These are phyloP conservation scores for Hypoxylon sp. DNA, from an alignment of 2,329 filamentous ascomycete genomes.

Conservation along the genomic window DNA sequence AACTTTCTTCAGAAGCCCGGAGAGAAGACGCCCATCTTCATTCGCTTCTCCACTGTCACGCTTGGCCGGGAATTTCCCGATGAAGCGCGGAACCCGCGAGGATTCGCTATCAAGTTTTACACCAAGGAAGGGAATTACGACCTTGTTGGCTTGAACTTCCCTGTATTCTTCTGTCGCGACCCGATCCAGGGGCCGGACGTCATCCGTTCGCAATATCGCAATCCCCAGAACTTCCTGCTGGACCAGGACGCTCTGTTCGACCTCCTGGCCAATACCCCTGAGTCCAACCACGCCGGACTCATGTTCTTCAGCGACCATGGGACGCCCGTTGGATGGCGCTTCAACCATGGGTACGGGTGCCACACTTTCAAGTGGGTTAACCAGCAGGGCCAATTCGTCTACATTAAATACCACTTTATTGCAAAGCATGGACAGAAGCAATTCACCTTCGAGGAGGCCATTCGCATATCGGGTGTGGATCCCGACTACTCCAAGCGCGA, in stretches of 20 bases:
- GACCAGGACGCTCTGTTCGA: slow-evolving; percentile 73
- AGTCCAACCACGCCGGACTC: slow-evolving; percentile 74
- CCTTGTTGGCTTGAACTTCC: slow-evolving; percentile 78
- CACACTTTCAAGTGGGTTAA: slow-evolving; percentile 77
- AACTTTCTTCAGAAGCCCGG: slow-evolving; percentile 55
- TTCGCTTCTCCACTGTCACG: slow-evolving; percentile 82
- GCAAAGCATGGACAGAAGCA: slow-evolving; percentile 72
- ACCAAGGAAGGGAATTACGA: slow-evolving; percentile 82
- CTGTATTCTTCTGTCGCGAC: slow-evolving; percentile 81
- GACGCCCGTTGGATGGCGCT: slow-evolving; percentile 72
- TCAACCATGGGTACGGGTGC: slow-evolving; percentile 76
- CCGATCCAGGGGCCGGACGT: slow-evolving; percentile 79
- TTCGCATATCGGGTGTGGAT: slow-evolving; percentile 63
- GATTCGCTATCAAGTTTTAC: slow-evolving; percentile 79
- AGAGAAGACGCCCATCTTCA: slow-evolving; percentile 67
- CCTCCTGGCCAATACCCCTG: slow-evolving; percentile 71
- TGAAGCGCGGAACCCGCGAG: slow-evolving; percentile 72
- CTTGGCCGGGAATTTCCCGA: slow-evolving; percentile 61
- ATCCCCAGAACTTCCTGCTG: slow-evolving; percentile 73
- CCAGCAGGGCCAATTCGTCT: slow-evolving; percentile 73
- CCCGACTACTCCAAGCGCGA: slow-evolving; percentile 74
- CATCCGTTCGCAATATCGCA: slow-evolving; percentile 81
- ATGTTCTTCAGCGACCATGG: slow-evolving; percentile 74
- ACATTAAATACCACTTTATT: slow-evolving; percentile 74
- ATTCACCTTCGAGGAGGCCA: slow-evolving; percentile 69